phyloP scores from a whole-genome alignment of 2,329 filamentous ascomycete species.

The Colletotrichum gloeosporioides region DNA sequence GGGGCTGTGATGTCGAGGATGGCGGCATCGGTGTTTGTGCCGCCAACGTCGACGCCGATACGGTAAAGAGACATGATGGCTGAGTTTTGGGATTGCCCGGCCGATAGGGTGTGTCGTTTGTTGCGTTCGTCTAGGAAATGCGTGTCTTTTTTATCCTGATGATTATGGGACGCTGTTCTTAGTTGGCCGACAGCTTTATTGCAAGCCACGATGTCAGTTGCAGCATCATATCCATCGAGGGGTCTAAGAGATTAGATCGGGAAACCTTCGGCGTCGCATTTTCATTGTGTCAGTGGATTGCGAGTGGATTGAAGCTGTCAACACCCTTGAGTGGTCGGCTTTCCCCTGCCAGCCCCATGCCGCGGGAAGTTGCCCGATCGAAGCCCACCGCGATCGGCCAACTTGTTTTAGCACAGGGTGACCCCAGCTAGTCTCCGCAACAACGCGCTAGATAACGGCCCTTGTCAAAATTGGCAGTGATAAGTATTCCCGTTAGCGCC shows the following conservation, averaged over 20 bases:
- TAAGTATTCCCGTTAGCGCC: not conserved
- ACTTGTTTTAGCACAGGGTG: not conserved
- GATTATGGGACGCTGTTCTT: not conserved
- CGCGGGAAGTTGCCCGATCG: not conserved
- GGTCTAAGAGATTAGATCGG: not conserved
- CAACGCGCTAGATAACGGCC: not conserved
- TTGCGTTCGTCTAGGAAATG: not conserved
- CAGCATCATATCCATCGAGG: not conserved
- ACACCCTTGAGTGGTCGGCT: not conserved
- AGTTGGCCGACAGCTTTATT: not conserved
- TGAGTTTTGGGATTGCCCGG: not conserved
- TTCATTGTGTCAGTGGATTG: not conserved
- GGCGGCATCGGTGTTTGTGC: constrained; percentile 49
- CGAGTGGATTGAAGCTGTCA: not conserved
- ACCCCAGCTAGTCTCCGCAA: not conserved
- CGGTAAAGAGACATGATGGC: constrained; percentile 44
- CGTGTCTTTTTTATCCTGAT: not conserved
- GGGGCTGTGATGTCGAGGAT: constrained; percentile 46
- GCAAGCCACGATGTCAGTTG: not conserved
- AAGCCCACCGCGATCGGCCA: not conserved
- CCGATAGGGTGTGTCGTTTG: not conserved
- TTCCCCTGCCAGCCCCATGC: not conserved
- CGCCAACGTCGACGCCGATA: constrained; percentile 48
- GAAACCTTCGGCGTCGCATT: not conserved
- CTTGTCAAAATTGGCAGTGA: not conserved